Evolutionary conservation across 73 alveolate genomes (phyloP).

Genomic region (Paramecium sexaurelia): DNA sequence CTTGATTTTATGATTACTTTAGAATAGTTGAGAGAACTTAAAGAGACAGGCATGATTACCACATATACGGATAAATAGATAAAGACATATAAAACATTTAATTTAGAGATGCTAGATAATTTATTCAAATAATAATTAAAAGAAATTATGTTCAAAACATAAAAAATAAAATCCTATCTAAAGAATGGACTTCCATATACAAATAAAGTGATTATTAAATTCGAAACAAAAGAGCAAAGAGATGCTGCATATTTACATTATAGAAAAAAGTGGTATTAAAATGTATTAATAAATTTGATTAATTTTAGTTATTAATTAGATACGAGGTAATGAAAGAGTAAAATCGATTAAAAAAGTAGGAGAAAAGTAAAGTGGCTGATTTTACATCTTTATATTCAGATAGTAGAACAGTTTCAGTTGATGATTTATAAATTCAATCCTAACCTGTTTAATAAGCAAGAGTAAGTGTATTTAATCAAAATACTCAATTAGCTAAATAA

Average conservation of each 20-base stretch:
- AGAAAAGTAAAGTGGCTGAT: background rate
- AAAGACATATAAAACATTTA: background rate
- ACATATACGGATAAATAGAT: background rate
- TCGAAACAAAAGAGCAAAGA: conserved; percentile 32
- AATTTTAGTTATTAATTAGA: background rate
- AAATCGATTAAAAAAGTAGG: background rate
- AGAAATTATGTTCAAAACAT: conserved; percentile 21
- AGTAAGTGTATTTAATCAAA: background rate
- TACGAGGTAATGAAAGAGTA: conserved; percentile 31
- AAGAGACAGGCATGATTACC: background rate
- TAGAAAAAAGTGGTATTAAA: conserved; percentile 40
- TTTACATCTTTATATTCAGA: background rate
- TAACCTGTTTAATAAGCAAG: background rate
- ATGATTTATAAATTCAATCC: background rate
- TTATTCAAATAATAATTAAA: conserved; percentile 1
- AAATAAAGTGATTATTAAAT: conserved; percentile 21
- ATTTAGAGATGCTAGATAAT: background rate
- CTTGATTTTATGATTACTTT: conserved; percentile 16
- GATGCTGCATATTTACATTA: conserved; percentile 50
- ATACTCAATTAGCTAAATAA: background rate
- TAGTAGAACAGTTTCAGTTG: conserved; percentile 5
- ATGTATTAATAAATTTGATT: background rate
- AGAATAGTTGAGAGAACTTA: background rate
- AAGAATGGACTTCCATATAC: conserved; percentile 53
- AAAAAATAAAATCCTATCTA: background rate